phyloP scores from a whole-genome alignment of 116 monocot species.

The Zostera marina region DNA sequence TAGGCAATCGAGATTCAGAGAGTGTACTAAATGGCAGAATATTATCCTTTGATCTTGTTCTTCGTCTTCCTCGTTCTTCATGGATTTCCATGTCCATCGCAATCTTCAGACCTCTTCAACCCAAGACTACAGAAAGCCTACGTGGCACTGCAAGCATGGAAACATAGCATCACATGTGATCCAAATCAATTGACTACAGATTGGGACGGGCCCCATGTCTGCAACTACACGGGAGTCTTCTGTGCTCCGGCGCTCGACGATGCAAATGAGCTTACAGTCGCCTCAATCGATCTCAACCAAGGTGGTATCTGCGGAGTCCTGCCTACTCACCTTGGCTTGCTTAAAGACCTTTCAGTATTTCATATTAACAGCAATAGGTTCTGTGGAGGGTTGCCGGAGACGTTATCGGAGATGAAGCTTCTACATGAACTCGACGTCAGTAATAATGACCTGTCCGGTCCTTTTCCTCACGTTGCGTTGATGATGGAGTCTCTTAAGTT shows the following conservation, averaged over 20 bases:
- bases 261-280: constrained; percentile 25
- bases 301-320: constrained; percentile 34
- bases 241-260: constrained; percentile 50
- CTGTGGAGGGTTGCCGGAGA: constrained; percentile 31
- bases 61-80: no score
- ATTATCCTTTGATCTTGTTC: no score
- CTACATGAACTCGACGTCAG: constrained; percentile 72
- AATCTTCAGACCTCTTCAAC: constrained; percentile 6
- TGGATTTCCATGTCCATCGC: background rate
- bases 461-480: constrained; percentile 45
- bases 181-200: constrained; percentile 23
- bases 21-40: no score
- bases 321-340: constrained; percentile 49
- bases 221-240: constrained; percentile 69
- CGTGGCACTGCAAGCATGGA: constrained; percentile 18
- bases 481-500: constrained; percentile 35
- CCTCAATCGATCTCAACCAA: constrained; percentile 63
- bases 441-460: constrained; percentile 41
- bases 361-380: constrained; percentile 78
- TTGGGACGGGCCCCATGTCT: constrained; percentile 45
- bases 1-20: no score
- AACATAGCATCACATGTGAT: constrained; percentile 29
- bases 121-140: constrained; percentile 12
- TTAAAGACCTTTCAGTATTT: constrained; percentile 59
- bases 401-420: constrained; percentile 26